phyloP scores from a whole-genome alignment of 2,329 filamentous ascomycete species.

The Remersonia thermophila region DNA sequence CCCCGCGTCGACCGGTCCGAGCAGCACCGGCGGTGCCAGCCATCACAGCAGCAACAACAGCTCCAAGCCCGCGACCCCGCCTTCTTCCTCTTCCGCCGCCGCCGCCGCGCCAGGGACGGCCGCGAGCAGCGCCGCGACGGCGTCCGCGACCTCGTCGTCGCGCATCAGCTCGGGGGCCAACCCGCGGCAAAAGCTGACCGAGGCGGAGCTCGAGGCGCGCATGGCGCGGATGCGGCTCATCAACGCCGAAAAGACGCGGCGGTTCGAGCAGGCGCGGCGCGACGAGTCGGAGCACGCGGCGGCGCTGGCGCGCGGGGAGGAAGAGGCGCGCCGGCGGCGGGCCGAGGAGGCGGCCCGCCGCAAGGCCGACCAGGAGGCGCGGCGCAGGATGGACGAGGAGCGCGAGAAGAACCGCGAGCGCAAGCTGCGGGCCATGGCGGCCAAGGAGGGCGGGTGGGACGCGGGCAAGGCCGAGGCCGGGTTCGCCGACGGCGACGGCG shows the following conservation, averaged over 20 bases:
- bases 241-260: conserved; percentile 44
- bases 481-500: no score
- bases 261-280: conserved; percentile 45
- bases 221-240: conserved; percentile 50
- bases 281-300: conserved; percentile 44
- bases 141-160: conserved; percentile 21
- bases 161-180: conserved; percentile 44
- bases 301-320: conserved; percentile 42
- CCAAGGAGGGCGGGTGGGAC: conserved; percentile 44
- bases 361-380: conserved; percentile 39
- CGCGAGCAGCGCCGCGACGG: conserved; percentile 21
- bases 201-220: conserved; percentile 44
- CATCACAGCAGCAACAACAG: not conserved
- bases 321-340: conserved; percentile 40
- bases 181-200: conserved; percentile 48
- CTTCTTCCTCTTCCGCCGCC: no score
- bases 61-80: not conserved
- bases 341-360: conserved; percentile 41
- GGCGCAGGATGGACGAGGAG: conserved; percentile 43
- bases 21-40: not conserved
- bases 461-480: conserved; percentile 39
- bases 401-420: conserved; percentile 47
- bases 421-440: conserved; percentile 46
- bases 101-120: no score
- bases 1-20: not conserved